phyloP scores from a whole-genome alignment of 441 rosid species.

The Gossypium gossypioides region DNA sequence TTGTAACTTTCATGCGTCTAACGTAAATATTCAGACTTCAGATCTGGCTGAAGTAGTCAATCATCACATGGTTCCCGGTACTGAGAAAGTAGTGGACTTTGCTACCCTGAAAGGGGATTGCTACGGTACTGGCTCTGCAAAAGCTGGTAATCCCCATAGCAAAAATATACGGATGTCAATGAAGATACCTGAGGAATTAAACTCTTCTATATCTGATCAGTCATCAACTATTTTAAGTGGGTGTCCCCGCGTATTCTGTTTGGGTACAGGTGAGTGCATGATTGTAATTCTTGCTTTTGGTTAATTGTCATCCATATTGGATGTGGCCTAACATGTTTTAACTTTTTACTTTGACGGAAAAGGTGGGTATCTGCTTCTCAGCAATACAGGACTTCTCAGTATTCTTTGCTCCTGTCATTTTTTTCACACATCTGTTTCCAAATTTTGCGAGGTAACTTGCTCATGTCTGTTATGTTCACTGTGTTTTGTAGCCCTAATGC shows the following conservation, averaged over 20 bases:
- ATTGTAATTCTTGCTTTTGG: background rate
- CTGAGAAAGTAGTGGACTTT: slow-evolving; percentile 21
- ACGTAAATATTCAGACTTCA: slow-evolving; percentile 15
- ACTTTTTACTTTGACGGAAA: slow-evolving; percentile 11
- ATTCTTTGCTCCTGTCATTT: slow-evolving; percentile 45
- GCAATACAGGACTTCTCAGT: slow-evolving; percentile 38
- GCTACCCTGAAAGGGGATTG: slow-evolving; percentile 18
- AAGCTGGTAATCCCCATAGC: slow-evolving; percentile 17
- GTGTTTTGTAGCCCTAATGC: background rate
- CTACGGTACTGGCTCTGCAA: slow-evolving; percentile 8
- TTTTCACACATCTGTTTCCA: slow-evolving; percentile 42
- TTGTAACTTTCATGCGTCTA: slow-evolving; percentile 17
- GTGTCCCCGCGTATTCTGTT: slow-evolving; percentile 36
- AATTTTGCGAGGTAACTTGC: slow-evolving; percentile 43
- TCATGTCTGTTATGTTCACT: background rate
- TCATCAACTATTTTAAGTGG: slow-evolving; percentile 15
- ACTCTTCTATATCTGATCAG: slow-evolving; percentile 17
- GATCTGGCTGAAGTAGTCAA: slow-evolving; percentile 19
- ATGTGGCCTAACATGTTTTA: slow-evolving; percentile 12
- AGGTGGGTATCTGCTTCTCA: slow-evolving; percentile 49
- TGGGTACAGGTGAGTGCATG: slow-evolving; percentile 34
- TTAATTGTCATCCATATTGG: background rate
- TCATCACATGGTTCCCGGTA: slow-evolving; percentile 17
- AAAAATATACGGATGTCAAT: slow-evolving; percentile 8
- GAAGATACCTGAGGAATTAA: slow-evolving; percentile 16